Evolutionary conservation across 768 basidiomycete species (phyloP), one percentile per base, ranked within the genome.

Genomic region (Fomitopsis pulvina): DNA sequence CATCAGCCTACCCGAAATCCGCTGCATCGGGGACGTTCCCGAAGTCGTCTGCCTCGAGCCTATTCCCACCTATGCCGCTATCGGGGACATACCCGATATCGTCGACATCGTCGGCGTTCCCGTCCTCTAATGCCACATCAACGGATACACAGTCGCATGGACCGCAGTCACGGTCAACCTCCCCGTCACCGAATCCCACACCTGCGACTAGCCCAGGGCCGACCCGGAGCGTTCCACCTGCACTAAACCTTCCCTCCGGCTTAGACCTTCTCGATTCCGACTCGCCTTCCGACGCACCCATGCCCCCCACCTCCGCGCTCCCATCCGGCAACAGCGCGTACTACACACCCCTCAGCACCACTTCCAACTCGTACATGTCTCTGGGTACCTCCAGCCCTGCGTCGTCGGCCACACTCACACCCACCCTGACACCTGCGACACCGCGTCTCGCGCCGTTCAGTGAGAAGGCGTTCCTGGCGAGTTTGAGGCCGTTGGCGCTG

Each of bases 401-500:
- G 21, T 51, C 63, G 30, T 57, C 62, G 46, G 54, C 58, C 6
- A 67, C 72, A 22, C 48, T 41, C 26, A 37, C 54, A 4, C 27
- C 49, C 5, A 42, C 38, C 18, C 52, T 39, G 20, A 39, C 24
- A 32, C 21, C 5, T 21, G 41, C 40, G 27, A 28, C n/a, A 14
- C 49, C 43, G 44, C 74, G 81, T 10, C 71, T 90, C 40, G 87
- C 81, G 56, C 76, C 87, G 2, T 93, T 92, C 64, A 86, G 77
- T 60, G 67, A 77, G 32, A 66, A 68, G 1, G 75, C 80, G 47
- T 92, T 92, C 63, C 74, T 93, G 45, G 74, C 76, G 18, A 89
- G 84, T 5, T 71, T 92, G 22, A 87, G 85, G 57, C 66, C 74
- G 1, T 74, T 85, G 58, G 72, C 82, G 7, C 67, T 92, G 6